A percentile compares a stretch with the other conserved stretches of the same genome.
Evolutionary conservation across 2,329 filamentous ascomycete genomes (phyloP).

Genomic region (Fusarium sp.): DNA sequence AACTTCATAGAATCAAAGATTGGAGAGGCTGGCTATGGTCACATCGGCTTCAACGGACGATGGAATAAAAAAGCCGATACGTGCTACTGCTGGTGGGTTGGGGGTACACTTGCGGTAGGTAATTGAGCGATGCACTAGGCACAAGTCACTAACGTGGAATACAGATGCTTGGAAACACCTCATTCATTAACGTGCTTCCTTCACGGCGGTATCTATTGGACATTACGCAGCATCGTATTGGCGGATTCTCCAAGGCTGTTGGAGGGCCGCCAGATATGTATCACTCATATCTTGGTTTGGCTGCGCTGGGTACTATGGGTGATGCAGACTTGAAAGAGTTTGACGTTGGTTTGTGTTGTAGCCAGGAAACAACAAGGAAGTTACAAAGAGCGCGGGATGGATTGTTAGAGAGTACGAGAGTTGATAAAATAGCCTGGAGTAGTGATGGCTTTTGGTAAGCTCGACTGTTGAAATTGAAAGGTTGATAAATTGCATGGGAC

Average conservation of each 20-base stretch:
- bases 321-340: constrained; percentile 77
- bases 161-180: constrained; percentile 68
- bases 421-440: constrained; percentile 30
- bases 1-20: constrained; percentile 54
- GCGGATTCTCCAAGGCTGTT: constrained; percentile 81
- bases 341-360: constrained; percentile 82
- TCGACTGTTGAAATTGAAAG: neutral
- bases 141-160: constrained; percentile 2
- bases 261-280: constrained; percentile 81
- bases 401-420: constrained; percentile 45
- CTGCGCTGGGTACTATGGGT: constrained; percentile 79
- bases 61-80: constrained; percentile 94
- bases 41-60: constrained; percentile 88
- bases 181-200: constrained; percentile 69
- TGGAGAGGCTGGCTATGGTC: constrained; percentile 53
- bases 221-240: constrained; percentile 87
- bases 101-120: constrained; percentile 68
- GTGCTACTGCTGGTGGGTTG: constrained; percentile 95
- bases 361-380: constrained; percentile 66
- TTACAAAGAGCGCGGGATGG: constrained; percentile 61
- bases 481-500: neutral
- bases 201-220: constrained; percentile 84
- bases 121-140: too few species aligned
- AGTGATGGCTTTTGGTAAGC: constrained; percentile 43
- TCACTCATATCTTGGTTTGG: constrained; percentile 89